These are phyloP conservation scores for Jatropha multifida DNA, from an alignment of 441 rosid species.

Conservation along the genomic window DNA sequence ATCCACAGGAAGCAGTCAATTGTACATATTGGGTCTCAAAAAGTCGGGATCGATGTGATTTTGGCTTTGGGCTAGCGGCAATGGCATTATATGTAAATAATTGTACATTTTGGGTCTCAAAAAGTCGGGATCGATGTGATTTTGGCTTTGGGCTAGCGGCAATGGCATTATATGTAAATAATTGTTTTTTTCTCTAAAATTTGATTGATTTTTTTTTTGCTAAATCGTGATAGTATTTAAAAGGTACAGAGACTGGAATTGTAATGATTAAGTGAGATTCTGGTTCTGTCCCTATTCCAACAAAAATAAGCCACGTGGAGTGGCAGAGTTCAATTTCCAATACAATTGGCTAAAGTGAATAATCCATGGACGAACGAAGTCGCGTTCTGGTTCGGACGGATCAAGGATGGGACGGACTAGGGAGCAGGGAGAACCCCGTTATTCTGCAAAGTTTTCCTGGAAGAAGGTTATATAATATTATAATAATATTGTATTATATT, in stretches of 20 bases:
- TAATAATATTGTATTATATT: too few species aligned
- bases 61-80: neutral
- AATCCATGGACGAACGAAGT: neutral
- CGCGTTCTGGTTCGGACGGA: too few species aligned
- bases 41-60: neutral
- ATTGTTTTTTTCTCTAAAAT: neutral
- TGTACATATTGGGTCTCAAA: too few species aligned
- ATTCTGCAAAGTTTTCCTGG: neutral
- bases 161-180: neutral
- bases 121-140: neutral
- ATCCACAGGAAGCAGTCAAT: neutral
- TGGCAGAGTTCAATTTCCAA: constrained; percentile 9
- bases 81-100: neutral
- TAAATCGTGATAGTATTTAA: too few species aligned
- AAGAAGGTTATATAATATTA: neutral
- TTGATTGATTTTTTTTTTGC: neutral
- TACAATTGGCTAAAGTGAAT: neutral
- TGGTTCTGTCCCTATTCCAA: neutral
- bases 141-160: neutral
- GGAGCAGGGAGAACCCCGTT: neutral
- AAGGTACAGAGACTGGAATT: neutral
- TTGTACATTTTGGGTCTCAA: neutral
- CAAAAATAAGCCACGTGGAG: neutral
- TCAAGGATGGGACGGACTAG: neutral
- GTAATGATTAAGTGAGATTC: constrained; percentile 29